These are phyloP conservation scores for Chamaecyparis obtusa DNA, from an alignment of 75 land plant genomes.

Conservation along the genomic window DNA sequence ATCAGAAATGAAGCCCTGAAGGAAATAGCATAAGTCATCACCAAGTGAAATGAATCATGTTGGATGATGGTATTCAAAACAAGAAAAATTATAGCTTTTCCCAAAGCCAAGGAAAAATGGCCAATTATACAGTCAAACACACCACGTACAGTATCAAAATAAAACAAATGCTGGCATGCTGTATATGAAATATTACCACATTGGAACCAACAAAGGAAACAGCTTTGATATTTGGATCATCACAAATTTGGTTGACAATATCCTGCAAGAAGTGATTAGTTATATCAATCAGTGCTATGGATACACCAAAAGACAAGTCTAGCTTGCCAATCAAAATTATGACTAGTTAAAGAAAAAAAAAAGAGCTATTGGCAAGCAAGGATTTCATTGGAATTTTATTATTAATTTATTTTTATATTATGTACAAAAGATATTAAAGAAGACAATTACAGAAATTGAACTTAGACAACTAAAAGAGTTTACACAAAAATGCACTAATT, in stretches of 20 bases:
- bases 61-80: neutral
- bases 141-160: neutral
- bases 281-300: neutral
- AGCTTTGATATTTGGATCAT: conserved; percentile 89
- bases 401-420: neutral
- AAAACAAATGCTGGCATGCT: neutral
- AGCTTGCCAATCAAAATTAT: conserved; percentile 5
- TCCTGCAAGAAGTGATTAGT: conserved; percentile 40
- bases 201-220: conserved; percentile 97
- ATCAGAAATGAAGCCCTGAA: neutral
- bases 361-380: neutral
- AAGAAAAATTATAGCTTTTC: neutral
- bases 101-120: neutral
- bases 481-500: neutral
- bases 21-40: neutral
- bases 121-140: neutral
- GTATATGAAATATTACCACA: conserved; percentile 36
- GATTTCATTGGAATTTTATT: neutral
- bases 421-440: neutral
- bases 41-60: neutral
- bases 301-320: neutral
- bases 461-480: neutral
- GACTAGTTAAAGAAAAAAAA: neutral
- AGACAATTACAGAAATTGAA: neutral
- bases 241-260: conserved; percentile 86